Conservation (phyloP, 1,139 yeast species). For the Suzukiozyma palmioleophila region DNA sequence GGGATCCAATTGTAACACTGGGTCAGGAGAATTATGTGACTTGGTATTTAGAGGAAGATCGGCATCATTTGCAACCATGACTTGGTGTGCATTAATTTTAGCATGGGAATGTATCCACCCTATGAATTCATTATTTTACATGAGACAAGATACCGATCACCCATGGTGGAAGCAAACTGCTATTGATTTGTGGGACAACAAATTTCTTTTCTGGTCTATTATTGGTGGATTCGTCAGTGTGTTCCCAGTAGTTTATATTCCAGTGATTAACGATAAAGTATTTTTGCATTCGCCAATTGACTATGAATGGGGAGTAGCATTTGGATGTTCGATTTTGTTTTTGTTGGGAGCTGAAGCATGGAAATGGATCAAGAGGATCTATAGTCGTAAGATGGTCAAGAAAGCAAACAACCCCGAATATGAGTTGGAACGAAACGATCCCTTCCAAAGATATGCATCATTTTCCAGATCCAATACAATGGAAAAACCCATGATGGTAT, state of each 20-base stretch:
- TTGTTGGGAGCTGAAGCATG: slow-evolving; percentile 57
- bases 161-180: slow-evolving; percentile 47
- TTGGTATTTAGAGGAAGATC: slow-evolving; percentile 71
- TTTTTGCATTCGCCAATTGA: slow-evolving; percentile 69
- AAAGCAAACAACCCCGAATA: slow-evolving; percentile 53
- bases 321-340: slow-evolving; percentile 58
- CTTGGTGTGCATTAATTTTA: slow-evolving; percentile 74
- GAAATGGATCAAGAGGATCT: slow-evolving; percentile 60
- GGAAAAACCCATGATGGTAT: slow-evolving; percentile 16
- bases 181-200: slow-evolving; percentile 64
- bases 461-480: slow-evolving; percentile 48
- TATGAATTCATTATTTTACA: slow-evolving; percentile 60
- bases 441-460: slow-evolving; percentile 59
- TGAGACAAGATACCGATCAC: slow-evolving; percentile 59
- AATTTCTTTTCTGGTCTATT: slow-evolving; percentile 77
- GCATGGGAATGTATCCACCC: slow-evolving; percentile 84
- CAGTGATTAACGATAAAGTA: slow-evolving; percentile 75
- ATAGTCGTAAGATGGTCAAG: slow-evolving; percentile 27
- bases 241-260: slow-evolving; percentile 80
- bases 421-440: slow-evolving; percentile 60
- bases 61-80: slow-evolving; percentile 70
- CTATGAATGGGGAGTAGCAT: slow-evolving; percentile 77
- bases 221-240: slow-evolving; percentile 63
- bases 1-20: slow-evolving; percentile 21
- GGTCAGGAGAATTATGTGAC: slow-evolving; percentile 30